Conservation (phyloP, 2,329 filamentous ascomycete species). For the Leptographium lundbergii region DNA sequence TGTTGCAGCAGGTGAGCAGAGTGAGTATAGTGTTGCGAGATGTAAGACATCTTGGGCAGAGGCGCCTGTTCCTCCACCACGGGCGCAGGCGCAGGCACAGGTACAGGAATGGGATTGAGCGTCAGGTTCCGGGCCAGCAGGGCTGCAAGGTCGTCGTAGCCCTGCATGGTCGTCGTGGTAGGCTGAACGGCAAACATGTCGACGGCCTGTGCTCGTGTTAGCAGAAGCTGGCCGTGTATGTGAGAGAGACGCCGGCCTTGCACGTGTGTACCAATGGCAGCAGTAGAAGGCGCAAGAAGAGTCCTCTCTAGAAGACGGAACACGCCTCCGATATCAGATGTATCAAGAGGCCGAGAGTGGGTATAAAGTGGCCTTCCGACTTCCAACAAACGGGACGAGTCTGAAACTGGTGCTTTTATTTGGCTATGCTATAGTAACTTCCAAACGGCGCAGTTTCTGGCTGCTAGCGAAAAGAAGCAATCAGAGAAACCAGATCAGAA, state of each 20-base stretch:
- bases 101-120: constrained; percentile 23
- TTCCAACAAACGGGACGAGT: not conserved
- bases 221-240: not conserved
- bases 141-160: constrained; percentile 69
- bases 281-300: no score
- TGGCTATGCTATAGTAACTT: constrained; percentile 9
- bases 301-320: no score
- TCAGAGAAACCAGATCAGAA: not conserved
- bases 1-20: constrained; percentile 50
- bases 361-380: not conserved
- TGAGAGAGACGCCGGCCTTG: not conserved
- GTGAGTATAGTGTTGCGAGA: constrained; percentile 76
- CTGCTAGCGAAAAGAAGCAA: not conserved
- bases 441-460: not conserved
- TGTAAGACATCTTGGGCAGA: constrained; percentile 47
- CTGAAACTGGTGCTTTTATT: constrained; percentile 8
- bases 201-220: not conserved
- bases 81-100: not conserved
- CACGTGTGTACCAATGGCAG: not conserved
- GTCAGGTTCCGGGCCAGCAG: constrained; percentile 69
- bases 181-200: constrained; percentile 10
- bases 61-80: not conserved
- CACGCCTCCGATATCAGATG: not conserved
- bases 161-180: constrained; percentile 32
- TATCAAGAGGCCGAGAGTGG: not conserved